Percentiles rank a stretch among this genome's conserved stretches.
These are phyloP conservation scores for Stagonosporopsis chrysanthemi DNA, from an alignment of 2,329 filamentous ascomycete genomes.

Conservation along the genomic window DNA sequence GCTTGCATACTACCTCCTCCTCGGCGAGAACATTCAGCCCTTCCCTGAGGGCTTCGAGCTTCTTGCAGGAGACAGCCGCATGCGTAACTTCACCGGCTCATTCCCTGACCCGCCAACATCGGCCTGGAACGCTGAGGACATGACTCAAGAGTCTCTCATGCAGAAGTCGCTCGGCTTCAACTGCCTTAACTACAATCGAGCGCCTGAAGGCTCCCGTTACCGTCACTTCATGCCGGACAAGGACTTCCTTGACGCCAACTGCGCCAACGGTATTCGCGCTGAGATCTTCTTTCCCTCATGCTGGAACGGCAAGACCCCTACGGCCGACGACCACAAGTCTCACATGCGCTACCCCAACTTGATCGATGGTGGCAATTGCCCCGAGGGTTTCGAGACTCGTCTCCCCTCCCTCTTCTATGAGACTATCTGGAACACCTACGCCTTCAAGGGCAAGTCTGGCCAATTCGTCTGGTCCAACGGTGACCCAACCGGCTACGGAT, in stretches of 20 bases:
- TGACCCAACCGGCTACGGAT: conserved; percentile 75
- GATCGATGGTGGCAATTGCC: conserved; percentile 63
- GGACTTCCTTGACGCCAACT: conserved; percentile 79
- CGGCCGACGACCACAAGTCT: conserved; percentile 66
- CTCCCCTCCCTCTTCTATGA: conserved; percentile 68
- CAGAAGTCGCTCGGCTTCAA: conserved; percentile 94
- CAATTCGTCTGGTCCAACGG: conserved; percentile 74
- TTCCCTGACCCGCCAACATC: conserved; percentile 75
- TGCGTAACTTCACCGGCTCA: conserved; percentile 62
- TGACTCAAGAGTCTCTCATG: conserved; percentile 72
- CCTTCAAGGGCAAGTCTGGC: conserved; percentile 59
- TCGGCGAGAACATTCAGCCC: conserved; percentile 71
- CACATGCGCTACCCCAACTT: conserved; percentile 70
- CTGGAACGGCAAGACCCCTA: conserved; percentile 70
- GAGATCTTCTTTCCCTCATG: conserved; percentile 79
- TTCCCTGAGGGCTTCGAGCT: conserved; percentile 78
- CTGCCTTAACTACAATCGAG: conserved; percentile 79
- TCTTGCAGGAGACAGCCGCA: conserved; percentile 69
- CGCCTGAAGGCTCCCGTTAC: conserved; percentile 75
- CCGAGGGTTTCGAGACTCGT: conserved; percentile 61
- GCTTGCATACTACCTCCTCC: conserved; percentile 78
- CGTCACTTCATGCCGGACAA: conserved; percentile 86
- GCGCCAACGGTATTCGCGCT: conserved; percentile 76
- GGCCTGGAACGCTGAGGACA: conserved; percentile 68
- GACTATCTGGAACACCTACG: conserved; percentile 62